Evolutionary conservation across 768 basidiomycete genomes (phyloP).

Genomic region (Crucibulum laeve): DNA sequence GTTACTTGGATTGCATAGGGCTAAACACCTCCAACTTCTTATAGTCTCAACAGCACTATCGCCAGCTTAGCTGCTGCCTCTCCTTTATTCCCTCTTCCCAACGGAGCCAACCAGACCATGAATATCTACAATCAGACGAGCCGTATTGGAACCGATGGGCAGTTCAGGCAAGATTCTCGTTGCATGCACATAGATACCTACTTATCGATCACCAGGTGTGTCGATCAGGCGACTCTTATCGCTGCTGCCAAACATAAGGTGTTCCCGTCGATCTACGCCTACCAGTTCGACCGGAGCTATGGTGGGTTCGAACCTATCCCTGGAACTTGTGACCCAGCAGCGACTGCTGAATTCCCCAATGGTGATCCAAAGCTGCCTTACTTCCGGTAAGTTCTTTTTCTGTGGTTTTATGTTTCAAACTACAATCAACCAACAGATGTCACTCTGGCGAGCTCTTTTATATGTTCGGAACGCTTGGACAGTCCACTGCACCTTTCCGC

Average conservation of each 20-base stretch:
- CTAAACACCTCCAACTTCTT: not conserved
- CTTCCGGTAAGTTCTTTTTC: constrained; percentile 37
- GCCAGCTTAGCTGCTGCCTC: constrained; percentile 10
- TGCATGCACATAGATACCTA: not conserved
- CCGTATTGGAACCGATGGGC: constrained; percentile 36
- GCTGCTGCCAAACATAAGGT: constrained; percentile 35
- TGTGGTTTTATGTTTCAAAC: constrained; percentile 18
- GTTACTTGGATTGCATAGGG: constrained; percentile 3
- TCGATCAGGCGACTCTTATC: constrained; percentile 45
- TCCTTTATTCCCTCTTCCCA: constrained; percentile 36
- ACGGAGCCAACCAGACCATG: constrained; percentile 26
- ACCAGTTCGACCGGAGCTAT: constrained; percentile 44
- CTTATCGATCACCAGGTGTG: constrained; percentile 15
- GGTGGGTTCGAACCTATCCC: constrained; percentile 40
- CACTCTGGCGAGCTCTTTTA: constrained; percentile 27
- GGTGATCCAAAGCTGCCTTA: constrained; percentile 44
- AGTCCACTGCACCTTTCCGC: constrained; percentile 34
- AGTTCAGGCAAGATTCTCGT: constrained; percentile 29
- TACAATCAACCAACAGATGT: constrained; percentile 12
- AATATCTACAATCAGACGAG: constrained; percentile 44
- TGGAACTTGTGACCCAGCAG: constrained; percentile 38
- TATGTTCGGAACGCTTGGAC: constrained; percentile 30
- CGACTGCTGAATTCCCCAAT: constrained; percentile 33
- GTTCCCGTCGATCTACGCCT: constrained; percentile 37
- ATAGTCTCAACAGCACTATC: constrained; percentile 5